Evolutionary conservation across 2,329 filamentous ascomycete species (phyloP), one percentile per base, ranked within the genome.

Genomic region (Diaporthe amygdali): DNA sequence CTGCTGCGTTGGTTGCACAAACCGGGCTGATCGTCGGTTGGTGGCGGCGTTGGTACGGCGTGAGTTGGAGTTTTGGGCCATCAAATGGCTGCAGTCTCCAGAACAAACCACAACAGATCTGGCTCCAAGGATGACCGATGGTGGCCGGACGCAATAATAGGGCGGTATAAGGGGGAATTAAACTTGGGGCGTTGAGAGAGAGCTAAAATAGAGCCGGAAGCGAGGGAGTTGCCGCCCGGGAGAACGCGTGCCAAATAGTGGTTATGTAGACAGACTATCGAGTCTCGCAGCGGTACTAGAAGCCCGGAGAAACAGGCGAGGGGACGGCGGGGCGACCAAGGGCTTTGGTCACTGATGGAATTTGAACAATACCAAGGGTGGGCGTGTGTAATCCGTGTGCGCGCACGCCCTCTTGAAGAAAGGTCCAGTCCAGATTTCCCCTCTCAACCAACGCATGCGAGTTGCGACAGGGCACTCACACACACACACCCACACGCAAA

Each of bases 151-250:
- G 51, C 59, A 34, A 47, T 25, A 46, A n/a, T 30, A 47, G 39
- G 41, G 41, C 27, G 56, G 56, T 22, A 46, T 47, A 47, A 63
- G 41, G n/a, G n/a, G 15, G 20, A 25, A 34, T 22, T 34, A 63
- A 47, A 41, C 41, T 47, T 20, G 59, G 20, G 59, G 20, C 30
- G 59, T 44, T 32, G 41, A 8, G 12, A 17, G 37, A 44, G 39
- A 56, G 66, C 39, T 68, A 68, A 20, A 30, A 46, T 30, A 49
- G 34, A 59, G 51, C 66, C 41, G 51, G 52, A 52, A 27, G 51
- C 30, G 27, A 56, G 52, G 66, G 46, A 59, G 30, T 30, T 39
- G n/a, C 66, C 66, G 49, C 41, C 52, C 22, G 41, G 39, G 3
- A 17, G 15, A 47, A 27, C 41, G 66, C 32, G 66, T 49, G 41